These are phyloP conservation scores for Sphaerulina vaccinii DNA, from an alignment of 2,329 filamentous ascomycete genomes.

Conservation along the genomic window DNA sequence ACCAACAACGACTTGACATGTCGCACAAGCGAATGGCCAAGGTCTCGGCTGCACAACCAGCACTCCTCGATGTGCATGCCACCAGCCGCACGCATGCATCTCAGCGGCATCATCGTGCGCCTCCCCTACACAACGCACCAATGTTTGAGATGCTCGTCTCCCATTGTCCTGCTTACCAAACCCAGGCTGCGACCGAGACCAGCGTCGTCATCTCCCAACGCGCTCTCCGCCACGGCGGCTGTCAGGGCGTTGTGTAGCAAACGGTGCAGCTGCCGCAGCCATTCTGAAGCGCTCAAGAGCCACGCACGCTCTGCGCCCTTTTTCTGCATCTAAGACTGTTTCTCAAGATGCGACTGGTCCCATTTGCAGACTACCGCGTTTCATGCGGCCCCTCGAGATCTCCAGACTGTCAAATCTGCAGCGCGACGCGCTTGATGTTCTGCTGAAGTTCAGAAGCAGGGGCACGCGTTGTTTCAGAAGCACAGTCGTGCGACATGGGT, in stretches of 20 bases:
- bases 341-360: too few relatives aligned
- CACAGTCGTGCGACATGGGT: neutral
- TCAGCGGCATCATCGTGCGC: neutral
- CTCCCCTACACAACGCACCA: neutral
- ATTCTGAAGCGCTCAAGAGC: too few relatives aligned
- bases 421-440: neutral
- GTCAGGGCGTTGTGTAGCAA: conserved; percentile 1
- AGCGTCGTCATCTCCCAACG: neutral
- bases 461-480: neutral
- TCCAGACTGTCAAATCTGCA: neutral
- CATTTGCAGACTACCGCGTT: conserved; percentile 1
- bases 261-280: neutral
- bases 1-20: neutral
- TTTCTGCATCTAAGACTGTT: too few relatives aligned
- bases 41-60: conserved; percentile 2
- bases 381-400: neutral
- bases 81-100: neutral
- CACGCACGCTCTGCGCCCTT: too few relatives aligned
- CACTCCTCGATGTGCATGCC: neutral
- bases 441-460: neutral
- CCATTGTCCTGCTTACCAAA: neutral
- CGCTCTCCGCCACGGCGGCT: conserved; percentile 1
- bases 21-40: conserved; percentile 5
- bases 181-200: neutral
- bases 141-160: neutral